phyloP scores from a whole-genome alignment of 1,284 basidiomycete species.

The Ustilago curta region DNA sequence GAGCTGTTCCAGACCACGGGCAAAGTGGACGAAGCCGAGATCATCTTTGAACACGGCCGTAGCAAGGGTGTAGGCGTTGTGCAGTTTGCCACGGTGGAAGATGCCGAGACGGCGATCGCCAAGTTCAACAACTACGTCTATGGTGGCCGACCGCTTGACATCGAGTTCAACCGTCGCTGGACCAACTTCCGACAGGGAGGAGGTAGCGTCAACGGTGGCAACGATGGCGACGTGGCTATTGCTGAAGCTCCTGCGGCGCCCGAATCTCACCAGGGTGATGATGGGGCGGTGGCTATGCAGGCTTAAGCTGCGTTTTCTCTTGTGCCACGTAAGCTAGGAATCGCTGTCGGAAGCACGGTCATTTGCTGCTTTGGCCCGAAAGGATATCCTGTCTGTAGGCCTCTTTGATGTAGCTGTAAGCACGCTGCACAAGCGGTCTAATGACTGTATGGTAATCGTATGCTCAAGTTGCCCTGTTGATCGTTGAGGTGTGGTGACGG shows the following conservation, averaged over 20 bases:
- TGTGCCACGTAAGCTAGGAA: not conserved
- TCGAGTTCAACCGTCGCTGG: conserved; percentile 62
- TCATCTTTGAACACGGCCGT: conserved; percentile 87
- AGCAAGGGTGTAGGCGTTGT: conserved; percentile 95
- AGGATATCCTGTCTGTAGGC: too few relatives aligned
- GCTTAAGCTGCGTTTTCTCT: conserved; percentile 4
- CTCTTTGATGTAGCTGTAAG: not conserved
- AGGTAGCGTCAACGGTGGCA: conserved; percentile 18
- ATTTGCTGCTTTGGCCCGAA: not conserved
- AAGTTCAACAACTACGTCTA: conserved; percentile 65
- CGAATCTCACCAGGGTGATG: conserved; percentile 8
- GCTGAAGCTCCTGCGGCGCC: conserved; percentile 14
- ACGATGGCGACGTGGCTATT: conserved; percentile 21
- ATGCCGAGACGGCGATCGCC: conserved; percentile 89
- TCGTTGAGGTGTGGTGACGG: not conserved
- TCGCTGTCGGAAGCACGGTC: not conserved
- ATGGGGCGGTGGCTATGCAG: conserved; percentile 34
- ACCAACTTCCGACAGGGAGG: conserved; percentile 43
- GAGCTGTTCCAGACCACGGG: conserved; percentile 98
- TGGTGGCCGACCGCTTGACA: conserved; percentile 59
- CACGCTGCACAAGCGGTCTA: not conserved
- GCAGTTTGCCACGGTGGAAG: conserved; percentile 86
- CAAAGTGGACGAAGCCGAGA: conserved; percentile 91
- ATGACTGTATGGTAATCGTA: not conserved
- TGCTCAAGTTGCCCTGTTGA: not conserved